Evolutionary conservation across 257 asterid genomes (phyloP).

Genomic region (Solanum sitiens): DNA sequence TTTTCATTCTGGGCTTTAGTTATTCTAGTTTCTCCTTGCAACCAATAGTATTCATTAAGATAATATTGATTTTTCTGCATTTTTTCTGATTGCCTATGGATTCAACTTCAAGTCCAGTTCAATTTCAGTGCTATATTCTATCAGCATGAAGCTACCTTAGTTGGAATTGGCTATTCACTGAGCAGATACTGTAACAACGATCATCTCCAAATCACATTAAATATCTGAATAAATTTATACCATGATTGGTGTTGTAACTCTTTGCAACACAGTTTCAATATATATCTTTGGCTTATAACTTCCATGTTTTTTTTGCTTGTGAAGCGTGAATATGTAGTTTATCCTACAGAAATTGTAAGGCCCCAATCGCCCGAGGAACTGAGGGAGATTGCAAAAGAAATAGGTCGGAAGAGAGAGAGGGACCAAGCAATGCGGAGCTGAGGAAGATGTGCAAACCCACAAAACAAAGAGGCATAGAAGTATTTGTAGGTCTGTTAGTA

Average conservation of each 20-base stretch:
- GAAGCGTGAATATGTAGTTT: constrained; percentile 82
- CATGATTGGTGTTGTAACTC: background rate
- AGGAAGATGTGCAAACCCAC: background rate
- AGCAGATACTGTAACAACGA: background rate
- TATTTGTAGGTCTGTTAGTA: background rate
- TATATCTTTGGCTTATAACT: background rate
- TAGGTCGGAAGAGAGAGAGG: constrained; percentile 56
- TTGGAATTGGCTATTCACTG: background rate
- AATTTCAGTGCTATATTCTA: background rate
- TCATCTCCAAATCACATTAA: background rate
- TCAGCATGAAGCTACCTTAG: background rate
- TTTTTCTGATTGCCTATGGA: background rate
- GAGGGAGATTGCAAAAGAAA: constrained; percentile 76
- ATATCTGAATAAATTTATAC: background rate
- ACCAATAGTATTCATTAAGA: background rate
- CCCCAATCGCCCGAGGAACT: constrained; percentile 89
- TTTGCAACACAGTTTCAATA: background rate
- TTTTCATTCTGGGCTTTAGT: background rate
- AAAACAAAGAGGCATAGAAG: background rate
- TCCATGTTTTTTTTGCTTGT: background rate
- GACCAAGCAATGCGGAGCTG: constrained; percentile 4
- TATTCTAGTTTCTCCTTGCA: background rate
- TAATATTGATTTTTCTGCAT: background rate
- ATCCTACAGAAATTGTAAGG: constrained; percentile 70
- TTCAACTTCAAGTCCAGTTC: background rate